Base-by-base conservation (phyloP, 345 rosid species). In the Sisymbrium altissimum region DNA sequence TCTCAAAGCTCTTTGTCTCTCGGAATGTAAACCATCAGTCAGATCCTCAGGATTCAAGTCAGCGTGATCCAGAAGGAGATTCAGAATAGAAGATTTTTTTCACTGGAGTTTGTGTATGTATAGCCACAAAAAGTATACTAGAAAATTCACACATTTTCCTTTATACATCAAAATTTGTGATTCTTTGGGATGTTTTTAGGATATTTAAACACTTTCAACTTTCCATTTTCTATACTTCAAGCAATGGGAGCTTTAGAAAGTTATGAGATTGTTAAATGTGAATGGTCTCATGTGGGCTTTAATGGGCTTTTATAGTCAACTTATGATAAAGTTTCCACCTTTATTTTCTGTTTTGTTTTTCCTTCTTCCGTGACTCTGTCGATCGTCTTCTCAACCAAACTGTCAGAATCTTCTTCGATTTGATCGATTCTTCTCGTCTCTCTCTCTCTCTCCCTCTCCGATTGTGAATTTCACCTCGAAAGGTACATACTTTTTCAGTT, bases 1-100 rank as follows among this genome's bases (percentile, higher is more conserved):
- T 95, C 68, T 88, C 94, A 14, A 88, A 84, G 86, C 87, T 89
- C 63, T 86, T 88, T 25, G 81, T 84, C 56, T 84, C 96, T 66
- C 92, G 83, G 35, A 77, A 85, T 21, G 68, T 86, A 79, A 88
- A 90, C 72, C 79, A 84, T 74, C 88, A 76, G 64, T 53, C 89
- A 7, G 89, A 88, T 55, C 56, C 75, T 9, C 89, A 85, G 64
- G 88, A 86, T 61, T 64, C 81, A 36, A 74, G 76, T 27, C 44
- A 64, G 19, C 66, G n/a, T 36, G 60, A 54, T 43, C n/a, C 45
- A 33, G 80, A 36, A 62, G 43, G 7, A 25, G 75, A 54, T 45
- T 56, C 61, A 1, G 52, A 18, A 30, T 67, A 66, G 54, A 74
- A 38, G 25, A 58, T 17, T 21, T 48, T 49, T 46, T 38, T 13